phyloP scores from a whole-genome alignment of 768 basidiomycete genomes.

The Leccinum uliginosum region DNA sequence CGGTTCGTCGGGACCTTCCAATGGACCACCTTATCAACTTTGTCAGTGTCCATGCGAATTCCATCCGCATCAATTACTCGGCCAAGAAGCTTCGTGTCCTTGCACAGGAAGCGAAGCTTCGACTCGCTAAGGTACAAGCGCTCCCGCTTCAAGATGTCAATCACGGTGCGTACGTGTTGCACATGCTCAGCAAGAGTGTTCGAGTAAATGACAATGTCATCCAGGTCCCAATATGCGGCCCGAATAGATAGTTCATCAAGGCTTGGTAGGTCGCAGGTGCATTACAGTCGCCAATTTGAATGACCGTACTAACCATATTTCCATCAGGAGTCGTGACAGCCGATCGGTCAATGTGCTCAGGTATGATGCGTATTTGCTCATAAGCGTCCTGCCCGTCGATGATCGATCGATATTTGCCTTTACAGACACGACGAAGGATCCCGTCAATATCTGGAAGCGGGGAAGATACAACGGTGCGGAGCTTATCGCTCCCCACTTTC shows the following conservation, averaged over 20 bases:
- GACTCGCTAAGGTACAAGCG: slow-evolving; percentile 33
- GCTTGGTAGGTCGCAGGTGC: slow-evolving; percentile 41
- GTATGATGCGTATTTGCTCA: slow-evolving; percentile 12
- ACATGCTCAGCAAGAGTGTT: slow-evolving; percentile 27
- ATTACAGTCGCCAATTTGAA: slow-evolving; percentile 31
- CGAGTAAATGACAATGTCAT: slow-evolving; percentile 4
- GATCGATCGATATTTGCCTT: background rate
- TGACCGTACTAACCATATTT: slow-evolving; percentile 29
- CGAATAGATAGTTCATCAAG: slow-evolving; percentile 5
- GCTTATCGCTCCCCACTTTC: background rate
- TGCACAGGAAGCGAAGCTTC: slow-evolving; percentile 33
- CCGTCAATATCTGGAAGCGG: slow-evolving; percentile 18
- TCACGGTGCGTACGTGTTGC: slow-evolving; percentile 27
- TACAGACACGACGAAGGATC: slow-evolving; percentile 1
- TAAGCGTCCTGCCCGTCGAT: slow-evolving; percentile 20
- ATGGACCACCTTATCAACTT: slow-evolving; percentile 33
- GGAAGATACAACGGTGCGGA: background rate
- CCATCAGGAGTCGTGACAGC: slow-evolving; percentile 37
- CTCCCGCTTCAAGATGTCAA: slow-evolving; percentile 32
- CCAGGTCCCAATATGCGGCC: background rate
- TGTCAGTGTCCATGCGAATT: slow-evolving; percentile 41
- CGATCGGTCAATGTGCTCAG: slow-evolving; percentile 17
- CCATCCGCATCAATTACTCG: slow-evolving; percentile 34
- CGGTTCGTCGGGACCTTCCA: background rate
- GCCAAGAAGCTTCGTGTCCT: slow-evolving; percentile 32